Conservation (phyloP, 179 eudicot genomes). For the Actinidia polygama region DNA sequence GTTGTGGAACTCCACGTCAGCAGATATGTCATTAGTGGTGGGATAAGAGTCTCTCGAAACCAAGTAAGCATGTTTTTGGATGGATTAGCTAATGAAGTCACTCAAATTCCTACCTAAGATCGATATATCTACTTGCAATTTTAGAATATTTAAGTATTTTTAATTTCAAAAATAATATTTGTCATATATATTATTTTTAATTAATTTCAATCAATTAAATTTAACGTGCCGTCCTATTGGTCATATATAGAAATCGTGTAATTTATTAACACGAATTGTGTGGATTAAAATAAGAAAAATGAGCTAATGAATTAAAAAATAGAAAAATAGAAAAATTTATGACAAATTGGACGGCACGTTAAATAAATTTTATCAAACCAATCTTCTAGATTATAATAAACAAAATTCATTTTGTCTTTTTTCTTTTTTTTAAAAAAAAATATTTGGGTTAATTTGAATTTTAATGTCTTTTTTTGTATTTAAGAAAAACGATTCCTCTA, state of each 20-base stretch:
- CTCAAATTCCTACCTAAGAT: neutral
- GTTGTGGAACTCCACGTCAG: slow-evolving; percentile 10
- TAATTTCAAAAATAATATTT: neutral
- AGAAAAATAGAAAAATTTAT: too few species aligned
- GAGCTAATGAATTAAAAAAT: too few species aligned
- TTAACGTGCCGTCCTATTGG: neutral
- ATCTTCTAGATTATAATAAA: too few species aligned
- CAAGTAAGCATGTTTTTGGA: slow-evolving; percentile 3
- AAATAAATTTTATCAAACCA: too few species aligned
- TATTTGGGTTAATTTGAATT: too few species aligned
- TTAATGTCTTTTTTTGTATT: too few species aligned
- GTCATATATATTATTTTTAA: too few species aligned
- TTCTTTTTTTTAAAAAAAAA: too few species aligned
- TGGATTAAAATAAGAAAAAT: too few species aligned
- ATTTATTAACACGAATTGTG: neutral
- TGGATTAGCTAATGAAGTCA: neutral
- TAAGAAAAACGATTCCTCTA: too few species aligned
- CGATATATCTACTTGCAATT: neutral
- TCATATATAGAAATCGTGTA: neutral
- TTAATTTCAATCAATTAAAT: neutral
- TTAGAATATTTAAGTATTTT: neutral
- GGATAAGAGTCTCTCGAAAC: slow-evolving; percentile 9
- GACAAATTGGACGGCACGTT: too few species aligned
- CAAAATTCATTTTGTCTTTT: too few species aligned
- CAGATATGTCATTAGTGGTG: neutral